Evolutionary conservation across 2,329 filamentous ascomycete species (phyloP).

Genomic region (Thelonectria blattea): DNA sequence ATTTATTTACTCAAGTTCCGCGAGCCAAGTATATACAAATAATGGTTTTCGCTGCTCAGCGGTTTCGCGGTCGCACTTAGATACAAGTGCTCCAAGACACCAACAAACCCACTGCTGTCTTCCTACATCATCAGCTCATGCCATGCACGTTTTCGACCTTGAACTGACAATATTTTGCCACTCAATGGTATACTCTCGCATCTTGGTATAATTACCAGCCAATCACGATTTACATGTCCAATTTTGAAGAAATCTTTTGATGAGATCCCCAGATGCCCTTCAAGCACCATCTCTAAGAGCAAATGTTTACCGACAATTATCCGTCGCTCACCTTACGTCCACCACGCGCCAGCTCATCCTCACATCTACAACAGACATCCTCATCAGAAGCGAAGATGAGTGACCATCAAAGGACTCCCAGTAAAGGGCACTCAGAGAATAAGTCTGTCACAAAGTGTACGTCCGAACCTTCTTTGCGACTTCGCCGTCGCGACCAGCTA

Average conservation of each 20-base stretch:
- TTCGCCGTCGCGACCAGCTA: neutral
- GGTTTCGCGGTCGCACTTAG: no score
- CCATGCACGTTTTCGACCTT: no score
- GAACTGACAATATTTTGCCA: no score
- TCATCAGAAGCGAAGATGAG: conserved; percentile 35
- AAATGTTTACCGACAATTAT: conserved; percentile 32
- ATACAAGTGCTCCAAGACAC: no score
- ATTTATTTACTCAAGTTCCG: no score
- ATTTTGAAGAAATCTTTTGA: neutral
- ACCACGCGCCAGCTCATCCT: conserved; percentile 19
- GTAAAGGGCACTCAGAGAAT: conserved; percentile 45
- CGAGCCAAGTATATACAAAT: no score
- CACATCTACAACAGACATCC: conserved; percentile 20
- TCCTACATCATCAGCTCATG: no score
- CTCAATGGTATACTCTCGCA: no score
- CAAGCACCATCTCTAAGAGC: neutral
- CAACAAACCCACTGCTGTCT: no score
- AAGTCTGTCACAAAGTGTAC: conserved; percentile 48
- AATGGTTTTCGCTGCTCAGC: no score
- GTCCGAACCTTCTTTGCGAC: conserved; percentile 12
- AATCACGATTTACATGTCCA: neutral
- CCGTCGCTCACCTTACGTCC: conserved; percentile 15
- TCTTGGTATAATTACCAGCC: neutral
- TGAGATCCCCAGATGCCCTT: neutral
- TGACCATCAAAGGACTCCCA: conserved; percentile 37